Conservation (phyloP, 176 grass and related monocot genomes). For the Neostapfia colusana region DNA sequence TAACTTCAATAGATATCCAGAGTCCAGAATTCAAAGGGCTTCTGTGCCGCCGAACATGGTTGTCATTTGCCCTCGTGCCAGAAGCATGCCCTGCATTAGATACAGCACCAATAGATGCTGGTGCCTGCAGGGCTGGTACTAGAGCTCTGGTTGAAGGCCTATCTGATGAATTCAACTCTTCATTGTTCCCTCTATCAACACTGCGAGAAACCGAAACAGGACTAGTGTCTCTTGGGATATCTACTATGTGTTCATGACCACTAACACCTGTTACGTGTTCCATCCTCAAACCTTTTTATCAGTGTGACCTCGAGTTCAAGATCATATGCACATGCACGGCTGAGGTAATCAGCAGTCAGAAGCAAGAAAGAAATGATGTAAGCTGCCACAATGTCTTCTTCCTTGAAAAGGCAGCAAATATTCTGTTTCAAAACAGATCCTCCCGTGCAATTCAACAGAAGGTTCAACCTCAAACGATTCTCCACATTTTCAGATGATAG, state of each 20-base stretch:
- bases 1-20: slow-evolving; percentile 92
- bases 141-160: slow-evolving; percentile 51
- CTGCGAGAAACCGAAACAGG: slow-evolving; percentile 36
- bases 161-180: slow-evolving; percentile 45
- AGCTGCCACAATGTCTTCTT: slow-evolving; percentile 19
- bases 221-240: slow-evolving; percentile 59
- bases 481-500: slow-evolving; percentile 5
- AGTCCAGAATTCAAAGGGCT: slow-evolving; percentile 95
- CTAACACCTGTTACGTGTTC: slow-evolving; percentile 45
- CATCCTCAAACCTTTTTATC: slow-evolving; percentile 43
- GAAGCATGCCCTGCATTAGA: slow-evolving; percentile 53
- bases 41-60: slow-evolving; percentile 55
- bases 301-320: slow-evolving; percentile 35
- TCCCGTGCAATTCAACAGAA: slow-evolving; percentile 3
- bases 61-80: slow-evolving; percentile 58
- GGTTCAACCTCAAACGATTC: slow-evolving; percentile 15
- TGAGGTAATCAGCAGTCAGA: slow-evolving; percentile 28
- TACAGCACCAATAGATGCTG: slow-evolving; percentile 41
- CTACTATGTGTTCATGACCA: slow-evolving; percentile 66
- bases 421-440: background rate
- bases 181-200: slow-evolving; percentile 47
- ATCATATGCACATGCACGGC: slow-evolving; percentile 14
- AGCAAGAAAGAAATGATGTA: slow-evolving; percentile 6
- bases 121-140: slow-evolving; percentile 52
- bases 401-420: too few species aligned